Base-by-base conservation (phyloP, 2,329 filamentous ascomycete genomes). In the Neophaeococcomyces mojaviensis region DNA sequence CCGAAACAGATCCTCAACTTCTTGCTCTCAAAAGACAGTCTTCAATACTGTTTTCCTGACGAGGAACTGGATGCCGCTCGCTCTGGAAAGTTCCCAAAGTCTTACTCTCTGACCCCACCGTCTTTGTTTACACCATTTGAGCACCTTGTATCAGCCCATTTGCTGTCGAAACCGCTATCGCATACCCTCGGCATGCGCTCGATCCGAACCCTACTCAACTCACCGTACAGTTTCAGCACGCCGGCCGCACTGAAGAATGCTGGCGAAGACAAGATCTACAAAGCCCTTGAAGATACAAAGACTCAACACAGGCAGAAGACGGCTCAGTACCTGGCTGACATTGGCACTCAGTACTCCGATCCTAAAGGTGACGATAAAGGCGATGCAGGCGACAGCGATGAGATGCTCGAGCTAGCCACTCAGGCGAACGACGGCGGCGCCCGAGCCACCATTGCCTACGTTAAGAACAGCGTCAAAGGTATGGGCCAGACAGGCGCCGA, bases 301-400 rank as follows among this genome's bases (percentile, higher is more conserved):
- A 71, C 67, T 5, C 68, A 71, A 56, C 68, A 72, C 49, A 67
- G 68, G 46, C 67, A 65, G 49, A 71, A 71, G 58, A 71, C 67
- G 1, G 68, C 68, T 0, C 58, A 61, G 7, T 64, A 71, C 46
- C 58, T 71, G 4, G 60, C 48, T 20, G 18, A 46, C 9, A 51
- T 55, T 20, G 55, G 50, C 5, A 36, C 51, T 33, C 38, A 44
- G 20, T 50, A 54, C 8, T 41, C 40, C 2, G 44, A 54, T 13
- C 34, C 46, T 7, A 51, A 55, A 12, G 50, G 43, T 6, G 62
- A 64, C n/a, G 57, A 58, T 16, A 16, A 10, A 15, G 33, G 33
- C 13, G 33, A 36, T 20, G 8, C 12, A 47, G 55, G 34, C 31
- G 66, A 35, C 41, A 36, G 32, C 13, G 53, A 59, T 16, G 47